Conservation (phyloP, 768 basidiomycete genomes). For the Pulveroboletus frians region DNA sequence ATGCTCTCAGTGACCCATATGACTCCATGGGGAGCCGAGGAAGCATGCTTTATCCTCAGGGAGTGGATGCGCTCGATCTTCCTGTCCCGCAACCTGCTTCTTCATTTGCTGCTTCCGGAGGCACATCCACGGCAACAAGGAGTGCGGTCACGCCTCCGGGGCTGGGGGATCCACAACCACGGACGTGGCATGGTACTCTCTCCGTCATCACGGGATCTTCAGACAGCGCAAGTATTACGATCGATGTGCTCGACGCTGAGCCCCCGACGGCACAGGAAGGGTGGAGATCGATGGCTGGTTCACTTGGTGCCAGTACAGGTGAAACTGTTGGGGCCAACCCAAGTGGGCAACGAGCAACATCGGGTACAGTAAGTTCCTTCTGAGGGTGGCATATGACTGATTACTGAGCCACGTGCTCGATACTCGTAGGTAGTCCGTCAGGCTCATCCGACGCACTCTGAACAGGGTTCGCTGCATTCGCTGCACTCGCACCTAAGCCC, state of each 20-base stretch:
- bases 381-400: neutral
- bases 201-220: constrained; percentile 30
- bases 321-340: constrained; percentile 18
- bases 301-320: constrained; percentile 12
- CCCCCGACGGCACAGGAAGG: constrained; percentile 58
- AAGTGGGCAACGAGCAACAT: constrained; percentile 47
- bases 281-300: constrained; percentile 51
- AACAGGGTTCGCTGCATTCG: constrained; percentile 63
- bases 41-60: constrained; percentile 25
- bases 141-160: constrained; percentile 34
- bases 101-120: constrained; percentile 42
- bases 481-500: constrained; percentile 54
- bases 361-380: constrained; percentile 52
- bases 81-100: constrained; percentile 56
- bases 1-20: constrained; percentile 29
- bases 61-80: constrained; percentile 47
- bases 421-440: constrained; percentile 45
- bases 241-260: constrained; percentile 64
- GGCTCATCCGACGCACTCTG: constrained; percentile 43
- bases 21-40: constrained; percentile 21
- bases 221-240: constrained; percentile 33
- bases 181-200: constrained; percentile 33
- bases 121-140: constrained; percentile 24
- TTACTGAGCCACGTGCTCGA: constrained; percentile 12
- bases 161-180: constrained; percentile 27